Evolutionary conservation across 768 basidiomycete genomes (phyloP).

Genomic region (Suillus subluteus): DNA sequence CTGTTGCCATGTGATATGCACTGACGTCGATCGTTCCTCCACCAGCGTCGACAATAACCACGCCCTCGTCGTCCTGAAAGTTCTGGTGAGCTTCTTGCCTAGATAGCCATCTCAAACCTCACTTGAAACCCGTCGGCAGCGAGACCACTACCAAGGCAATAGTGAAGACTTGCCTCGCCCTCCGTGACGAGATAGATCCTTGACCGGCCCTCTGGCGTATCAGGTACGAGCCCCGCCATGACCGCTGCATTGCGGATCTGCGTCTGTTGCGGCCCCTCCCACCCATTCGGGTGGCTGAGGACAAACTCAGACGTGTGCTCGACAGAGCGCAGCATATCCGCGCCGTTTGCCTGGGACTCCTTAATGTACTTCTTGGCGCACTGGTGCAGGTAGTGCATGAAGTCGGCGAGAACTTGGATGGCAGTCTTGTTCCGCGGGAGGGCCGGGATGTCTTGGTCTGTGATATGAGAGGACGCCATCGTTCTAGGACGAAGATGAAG

Average conservation of each 20-base stretch:
- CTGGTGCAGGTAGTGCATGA: conserved; percentile 48
- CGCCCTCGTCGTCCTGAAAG: conserved; percentile 45
- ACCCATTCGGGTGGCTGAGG: conserved; percentile 52
- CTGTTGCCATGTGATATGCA: conserved; percentile 48
- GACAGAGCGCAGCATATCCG: conserved; percentile 45
- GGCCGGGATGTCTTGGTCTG: conserved; percentile 39
- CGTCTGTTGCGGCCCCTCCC: conserved; percentile 48
- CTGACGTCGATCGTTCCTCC: conserved; percentile 67
- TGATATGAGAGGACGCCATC: conserved; percentile 25
- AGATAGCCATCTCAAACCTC: neutral
- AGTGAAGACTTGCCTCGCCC: conserved; percentile 58
- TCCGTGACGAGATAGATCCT: conserved; percentile 52
- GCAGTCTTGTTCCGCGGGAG: conserved; percentile 48
- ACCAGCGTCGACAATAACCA: conserved; percentile 63
- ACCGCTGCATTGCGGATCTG: conserved; percentile 49
- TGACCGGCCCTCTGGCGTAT: conserved; percentile 37
- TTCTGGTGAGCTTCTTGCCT: conserved; percentile 3
- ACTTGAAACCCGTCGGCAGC: conserved; percentile 33
- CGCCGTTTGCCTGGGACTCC: conserved; percentile 48
- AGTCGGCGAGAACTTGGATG: conserved; percentile 51
- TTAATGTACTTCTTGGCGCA: conserved; percentile 48
- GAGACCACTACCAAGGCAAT: conserved; percentile 43
- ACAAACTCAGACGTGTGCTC: conserved; percentile 47
- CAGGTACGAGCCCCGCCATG: conserved; percentile 42
- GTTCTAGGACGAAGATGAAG: conserved; percentile 37